These are phyloP conservation scores for Backusella tuberculispora DNA, from an alignment of 192 early-diverging fungal species.

Conservation along the genomic window DNA sequence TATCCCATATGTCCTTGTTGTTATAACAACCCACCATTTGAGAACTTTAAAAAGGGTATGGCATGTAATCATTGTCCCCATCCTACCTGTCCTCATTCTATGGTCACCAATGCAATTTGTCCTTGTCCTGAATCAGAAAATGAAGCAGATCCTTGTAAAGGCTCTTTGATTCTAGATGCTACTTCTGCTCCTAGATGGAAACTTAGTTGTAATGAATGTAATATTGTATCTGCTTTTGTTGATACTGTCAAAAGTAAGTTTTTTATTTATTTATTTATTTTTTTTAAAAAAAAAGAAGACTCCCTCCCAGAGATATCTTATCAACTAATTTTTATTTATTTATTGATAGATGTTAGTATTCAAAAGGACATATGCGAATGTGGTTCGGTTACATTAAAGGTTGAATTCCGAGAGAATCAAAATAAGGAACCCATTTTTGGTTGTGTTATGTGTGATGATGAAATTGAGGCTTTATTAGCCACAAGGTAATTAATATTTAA, in stretches of 20 bases:
- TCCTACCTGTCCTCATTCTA: constrained; percentile 52
- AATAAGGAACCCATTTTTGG: constrained; percentile 35
- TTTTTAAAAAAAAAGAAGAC: neutral
- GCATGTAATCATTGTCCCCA: constrained; percentile 57
- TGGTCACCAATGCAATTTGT: constrained; percentile 47
- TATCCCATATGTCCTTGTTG: constrained; percentile 56
- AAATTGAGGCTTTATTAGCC: constrained; percentile 47
- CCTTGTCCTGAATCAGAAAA: constrained; percentile 44
- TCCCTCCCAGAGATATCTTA: neutral
- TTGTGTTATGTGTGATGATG: constrained; percentile 56
- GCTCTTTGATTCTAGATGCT: constrained; percentile 50
- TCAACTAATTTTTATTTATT: neutral
- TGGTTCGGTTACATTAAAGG: constrained; percentile 44
- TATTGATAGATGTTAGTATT: constrained; percentile 37
- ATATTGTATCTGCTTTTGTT: constrained; percentile 49
- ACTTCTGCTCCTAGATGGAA: constrained; percentile 60
- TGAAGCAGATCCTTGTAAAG: constrained; percentile 37
- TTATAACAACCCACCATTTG: constrained; percentile 61
- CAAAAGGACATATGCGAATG: constrained; percentile 48
- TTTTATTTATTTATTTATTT: neutral
- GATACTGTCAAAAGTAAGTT: constrained; percentile 49
- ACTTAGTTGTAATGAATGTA: constrained; percentile 56
- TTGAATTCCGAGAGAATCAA: constrained; percentile 52
- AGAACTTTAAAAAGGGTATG: constrained; percentile 51
- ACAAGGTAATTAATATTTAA: constrained; percentile 35